Evolutionary conservation across 768 basidiomycete genomes (phyloP).

Genomic region (Cantharellus cinnabarinus): DNA sequence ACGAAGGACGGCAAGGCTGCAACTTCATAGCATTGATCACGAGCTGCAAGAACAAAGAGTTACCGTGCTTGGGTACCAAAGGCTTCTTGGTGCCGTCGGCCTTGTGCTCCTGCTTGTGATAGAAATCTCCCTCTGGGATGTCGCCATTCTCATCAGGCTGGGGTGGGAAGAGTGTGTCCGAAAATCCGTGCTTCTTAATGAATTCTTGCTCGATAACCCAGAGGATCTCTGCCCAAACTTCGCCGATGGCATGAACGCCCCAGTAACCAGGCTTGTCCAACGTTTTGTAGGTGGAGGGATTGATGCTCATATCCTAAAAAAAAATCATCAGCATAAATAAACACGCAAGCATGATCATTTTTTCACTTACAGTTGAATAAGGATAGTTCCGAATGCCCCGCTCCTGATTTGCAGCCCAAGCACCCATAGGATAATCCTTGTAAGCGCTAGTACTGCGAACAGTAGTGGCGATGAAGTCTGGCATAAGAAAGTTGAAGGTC

Average conservation of each 20-base stretch:
- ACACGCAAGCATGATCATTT: background rate
- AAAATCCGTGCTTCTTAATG: constrained; percentile 67
- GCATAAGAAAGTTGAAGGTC: constrained; percentile 6
- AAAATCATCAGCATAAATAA: background rate
- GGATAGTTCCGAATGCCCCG: constrained; percentile 71
- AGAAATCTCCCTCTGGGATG: constrained; percentile 55
- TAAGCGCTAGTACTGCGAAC: constrained; percentile 59
- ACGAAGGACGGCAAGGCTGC: constrained; percentile 63
- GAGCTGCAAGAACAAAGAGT: constrained; percentile 57
- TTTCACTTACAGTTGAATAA: constrained; percentile 43
- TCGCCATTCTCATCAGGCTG: constrained; percentile 39
- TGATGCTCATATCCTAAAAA: constrained; percentile 37
- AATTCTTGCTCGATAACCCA: constrained; percentile 59
- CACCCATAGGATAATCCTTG: constrained; percentile 75
- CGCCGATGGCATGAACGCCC: constrained; percentile 36
- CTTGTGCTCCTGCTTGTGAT: constrained; percentile 25
- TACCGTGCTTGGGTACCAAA: constrained; percentile 77
- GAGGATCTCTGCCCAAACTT: constrained; percentile 66
- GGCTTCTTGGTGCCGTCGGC: constrained; percentile 26
- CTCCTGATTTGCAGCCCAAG: constrained; percentile 72
- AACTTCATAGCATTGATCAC: constrained; percentile 88
- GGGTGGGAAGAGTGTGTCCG: constrained; percentile 65
- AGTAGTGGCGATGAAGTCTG: constrained; percentile 68
- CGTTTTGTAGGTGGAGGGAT: constrained; percentile 86
- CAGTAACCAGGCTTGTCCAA: constrained; percentile 88